Conservation (phyloP, 371 early-diverging fungal genomes). For the Mucor piriformis region DNA sequence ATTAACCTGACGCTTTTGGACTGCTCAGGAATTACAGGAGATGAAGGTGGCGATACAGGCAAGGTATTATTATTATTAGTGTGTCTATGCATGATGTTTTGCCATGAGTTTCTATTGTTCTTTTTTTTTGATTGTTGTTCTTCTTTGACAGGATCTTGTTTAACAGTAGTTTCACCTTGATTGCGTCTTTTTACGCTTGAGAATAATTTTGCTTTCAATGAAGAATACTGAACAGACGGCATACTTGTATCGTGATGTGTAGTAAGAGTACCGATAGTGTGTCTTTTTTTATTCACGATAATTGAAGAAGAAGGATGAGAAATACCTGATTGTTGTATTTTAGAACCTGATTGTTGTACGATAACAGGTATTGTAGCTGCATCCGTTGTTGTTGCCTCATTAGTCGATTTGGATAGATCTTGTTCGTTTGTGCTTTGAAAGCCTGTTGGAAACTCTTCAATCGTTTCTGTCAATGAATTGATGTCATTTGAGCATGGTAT, state of each 20-base stretch:
- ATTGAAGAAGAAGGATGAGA: neutral
- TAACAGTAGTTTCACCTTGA: neutral
- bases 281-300: conserved; percentile 5
- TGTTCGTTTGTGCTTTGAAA: neutral
- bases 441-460: neutral
- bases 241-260: neutral
- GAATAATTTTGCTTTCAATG: conserved; percentile 15
- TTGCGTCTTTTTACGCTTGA: conserved; percentile 15
- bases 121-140: neutral
- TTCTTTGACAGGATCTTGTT: neutral
- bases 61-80: neutral
- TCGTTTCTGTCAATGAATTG: neutral
- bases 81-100: conserved; percentile 3
- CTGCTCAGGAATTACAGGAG: conserved; percentile 6
- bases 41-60: conserved; percentile 2
- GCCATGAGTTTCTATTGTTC: conserved; percentile 18
- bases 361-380: neutral
- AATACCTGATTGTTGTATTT: neutral
- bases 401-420: neutral
- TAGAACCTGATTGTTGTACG: neutral
- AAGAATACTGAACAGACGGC: neutral
- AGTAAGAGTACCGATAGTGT: conserved; percentile 10
- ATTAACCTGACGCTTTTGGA: conserved; percentile 21
- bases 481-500: neutral
- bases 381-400: too few relatives aligned